Base-by-base conservation (phyloP, 352 stramenopile species). In the Phytophthora cactorum region DNA sequence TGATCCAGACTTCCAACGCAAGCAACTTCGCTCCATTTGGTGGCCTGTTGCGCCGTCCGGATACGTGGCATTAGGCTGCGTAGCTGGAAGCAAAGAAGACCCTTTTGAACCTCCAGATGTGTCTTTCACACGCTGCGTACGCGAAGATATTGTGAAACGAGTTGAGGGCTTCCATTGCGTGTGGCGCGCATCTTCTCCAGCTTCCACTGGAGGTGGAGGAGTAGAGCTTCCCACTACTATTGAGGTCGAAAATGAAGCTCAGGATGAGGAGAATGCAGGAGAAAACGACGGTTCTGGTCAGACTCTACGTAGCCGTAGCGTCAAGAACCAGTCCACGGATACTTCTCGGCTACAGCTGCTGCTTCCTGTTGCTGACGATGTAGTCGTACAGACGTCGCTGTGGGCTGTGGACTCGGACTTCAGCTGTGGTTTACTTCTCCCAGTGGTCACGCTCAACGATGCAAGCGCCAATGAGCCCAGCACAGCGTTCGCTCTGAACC, bases 1-100 rank as follows among this genome's bases (percentile, higher is more conserved):
- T 22, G 80, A 94, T 43, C 59, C 69, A 0, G 86, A 94, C 29
- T 91, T 95, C 34, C 81, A 93, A 29, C 82, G 79, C n/a, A 96
- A 96, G 63, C 87, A 96, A 34, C 55, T 92, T 14, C 86, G 89
- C 1, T 95, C 84, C 0, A 56, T 96, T 32, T 96, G 89, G 89
- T 95, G 86, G 84, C 89, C 89, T 6, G 77, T 95, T 32, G 83
- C 89, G 2, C 89, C 89, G 1, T 71, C 84, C 15, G 89, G 88
- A 0, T 96, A 95, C 36, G 79, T 94, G 2, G 74, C 86, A 0
- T 45, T 96, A 32, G 88, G 89, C 0, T 96, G 88, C 38, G 47
- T 96, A 6, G 86, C 86, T 59, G 89, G 88, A 47, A 93, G 61
- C 27, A 96, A 95, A 52, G 86, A 93, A 39, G 76, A 91, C 25